Percentiles rank a stretch among this genome's conserved stretches.
These are phyloP conservation scores for Alternaria angustiovoidea DNA, from an alignment of 2,329 filamentous ascomycete genomes.

Conservation along the genomic window DNA sequence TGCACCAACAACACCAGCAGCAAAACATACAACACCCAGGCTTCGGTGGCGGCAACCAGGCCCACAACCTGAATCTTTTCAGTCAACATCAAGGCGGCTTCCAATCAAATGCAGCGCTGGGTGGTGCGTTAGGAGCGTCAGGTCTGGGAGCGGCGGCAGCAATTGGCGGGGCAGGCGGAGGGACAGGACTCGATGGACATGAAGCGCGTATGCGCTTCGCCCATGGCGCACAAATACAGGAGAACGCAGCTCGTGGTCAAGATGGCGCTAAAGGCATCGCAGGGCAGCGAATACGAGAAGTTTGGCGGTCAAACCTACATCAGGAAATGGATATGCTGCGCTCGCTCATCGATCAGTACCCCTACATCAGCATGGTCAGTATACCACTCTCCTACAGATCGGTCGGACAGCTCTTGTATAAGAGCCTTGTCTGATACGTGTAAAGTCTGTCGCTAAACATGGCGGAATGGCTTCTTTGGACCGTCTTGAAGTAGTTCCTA, in stretches of 20 bases:
- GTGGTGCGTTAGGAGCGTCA: conserved; percentile 65
- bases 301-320: conserved; percentile 91
- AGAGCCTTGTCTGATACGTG: conserved; percentile 19
- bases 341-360: conserved; percentile 86
- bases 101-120: conserved; percentile 61
- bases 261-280: conserved; percentile 67
- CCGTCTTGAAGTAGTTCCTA: conserved; percentile 16
- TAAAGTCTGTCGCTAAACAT: conserved; percentile 19
- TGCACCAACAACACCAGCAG: conserved; percentile 59
- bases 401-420: conserved; percentile 5
- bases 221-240: conserved; percentile 69
- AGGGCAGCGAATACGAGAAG: conserved; percentile 83
- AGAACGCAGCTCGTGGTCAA: conserved; percentile 61
- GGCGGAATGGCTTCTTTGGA: conserved; percentile 2
- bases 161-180: conserved; percentile 58
- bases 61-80: conserved; percentile 69
- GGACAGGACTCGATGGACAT: conserved; percentile 81
- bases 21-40: conserved; percentile 72
- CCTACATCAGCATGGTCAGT: conserved; percentile 96
- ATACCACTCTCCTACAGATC: conserved; percentile 15
- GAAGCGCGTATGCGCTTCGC: conserved; percentile 88
- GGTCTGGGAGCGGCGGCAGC: conserved; percentile 63
- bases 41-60: conserved; percentile 65
- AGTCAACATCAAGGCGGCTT: conserved; percentile 50
- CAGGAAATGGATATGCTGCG: conserved; percentile 89